Evolutionary conservation across 768 basidiomycete genomes (phyloP), one percentile per base, ranked within the genome.

Genomic region (Tricholoma hemisulphureum): DNA sequence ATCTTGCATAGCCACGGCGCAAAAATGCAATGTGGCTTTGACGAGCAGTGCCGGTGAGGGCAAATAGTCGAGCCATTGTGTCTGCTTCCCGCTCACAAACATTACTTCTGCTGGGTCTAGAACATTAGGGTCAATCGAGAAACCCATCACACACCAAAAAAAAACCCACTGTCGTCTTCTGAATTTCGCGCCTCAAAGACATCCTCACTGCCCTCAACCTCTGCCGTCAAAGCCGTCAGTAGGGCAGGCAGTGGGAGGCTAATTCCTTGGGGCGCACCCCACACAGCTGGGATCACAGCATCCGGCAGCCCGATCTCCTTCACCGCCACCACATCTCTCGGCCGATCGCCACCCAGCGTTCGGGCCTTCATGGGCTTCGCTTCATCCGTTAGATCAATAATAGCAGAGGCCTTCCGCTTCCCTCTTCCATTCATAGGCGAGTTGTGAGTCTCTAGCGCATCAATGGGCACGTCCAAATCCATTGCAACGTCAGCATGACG

Each of bases 41-140:
- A 91, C 66, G 1, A 79, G 75, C 14, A 95, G 69, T n/a, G 84
- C 85, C 23, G 89, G 86, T 2, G 82, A 83, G 1, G 90, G 85
- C 7, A 96, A 65, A 72, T 91, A 98, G 71, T 98, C 95, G 43
- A 95, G 71, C 94, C 95, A 98, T 54, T 89, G 85, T 10, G 85
- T 88, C 58, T 87, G 83, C 73, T 85, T 86, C 31, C 82, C 80
- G 65, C 76, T 82, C 54, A 83, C 73, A 58, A 85, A 85, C 6
- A 82, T 73, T 14, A 98, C 79, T 65, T 94, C 93, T 16, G 83
- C 81, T 4, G 80, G 77, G n/a, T 80, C 88, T 86, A 57, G 7
- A 53, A 31, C 14, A 26, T 11, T 28, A 35, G 2, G 43, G 10
- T 60, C 13, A 53, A 26, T 8, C 45, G 43, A 24, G 28, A 24